phyloP scores from a whole-genome alignment of 2,329 filamentous ascomycete genomes.

The Diaporthe citriasiana region DNA sequence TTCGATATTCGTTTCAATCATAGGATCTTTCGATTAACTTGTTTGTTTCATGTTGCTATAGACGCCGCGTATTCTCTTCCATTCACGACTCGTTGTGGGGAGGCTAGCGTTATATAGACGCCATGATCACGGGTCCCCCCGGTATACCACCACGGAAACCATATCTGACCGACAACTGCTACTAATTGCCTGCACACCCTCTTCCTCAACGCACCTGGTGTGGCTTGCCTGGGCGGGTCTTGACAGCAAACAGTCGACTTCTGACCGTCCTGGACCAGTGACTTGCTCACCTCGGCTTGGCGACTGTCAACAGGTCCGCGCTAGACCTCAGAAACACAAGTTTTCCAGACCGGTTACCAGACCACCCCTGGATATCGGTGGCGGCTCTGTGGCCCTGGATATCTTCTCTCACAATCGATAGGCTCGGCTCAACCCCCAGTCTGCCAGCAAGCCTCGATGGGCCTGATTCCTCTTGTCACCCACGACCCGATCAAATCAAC shows the following conservation, averaged over 20 bases:
- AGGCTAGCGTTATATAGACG: neutral
- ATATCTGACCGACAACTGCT: neutral
- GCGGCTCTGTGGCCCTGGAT: neutral
- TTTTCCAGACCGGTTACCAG: conserved; percentile 28
- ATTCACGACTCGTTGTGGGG: neutral
- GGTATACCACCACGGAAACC: neutral
- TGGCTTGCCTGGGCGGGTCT: conserved; percentile 36
- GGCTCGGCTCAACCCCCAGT: conserved; percentile 6
- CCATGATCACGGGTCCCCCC: conserved; percentile 20
- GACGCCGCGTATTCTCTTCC: conserved; percentile 6
- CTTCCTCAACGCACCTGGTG: conserved; percentile 29
- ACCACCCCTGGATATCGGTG: conserved; percentile 24
- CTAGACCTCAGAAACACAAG: conserved; percentile 35
- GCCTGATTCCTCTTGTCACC: conserved; percentile 2
- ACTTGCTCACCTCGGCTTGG: neutral
- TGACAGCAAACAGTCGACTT: conserved; percentile 31
- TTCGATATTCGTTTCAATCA: neutral
- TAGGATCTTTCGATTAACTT: neutral
- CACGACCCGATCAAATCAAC: conserved; percentile 9
- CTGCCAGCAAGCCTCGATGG: neutral
- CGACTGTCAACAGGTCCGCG: conserved; percentile 8
- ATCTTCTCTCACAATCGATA: neutral
- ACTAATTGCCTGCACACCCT: conserved; percentile 22
- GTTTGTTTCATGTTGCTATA: neutral
- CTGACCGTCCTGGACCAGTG: neutral